These are phyloP conservation scores for Phialophora verrucosa DNA, from an alignment of 2,329 filamentous ascomycete genomes.

Conservation along the genomic window DNA sequence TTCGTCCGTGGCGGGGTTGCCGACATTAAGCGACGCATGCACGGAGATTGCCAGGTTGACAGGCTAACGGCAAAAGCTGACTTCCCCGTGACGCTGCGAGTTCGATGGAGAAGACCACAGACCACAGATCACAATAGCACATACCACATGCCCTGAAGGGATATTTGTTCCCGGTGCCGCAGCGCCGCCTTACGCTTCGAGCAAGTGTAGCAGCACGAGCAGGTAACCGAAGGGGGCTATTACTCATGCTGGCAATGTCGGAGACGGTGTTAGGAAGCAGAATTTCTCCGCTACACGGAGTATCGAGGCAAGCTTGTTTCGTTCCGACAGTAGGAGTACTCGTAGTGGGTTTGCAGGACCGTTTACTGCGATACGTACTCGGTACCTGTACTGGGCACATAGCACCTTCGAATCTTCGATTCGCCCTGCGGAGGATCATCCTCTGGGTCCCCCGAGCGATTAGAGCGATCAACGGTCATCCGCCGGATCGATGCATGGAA, in stretches of 20 bases:
- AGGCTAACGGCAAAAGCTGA: neutral
- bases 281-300: neutral
- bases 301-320: neutral
- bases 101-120: neutral
- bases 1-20: neutral
- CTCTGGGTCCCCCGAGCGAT: neutral
- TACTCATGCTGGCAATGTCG: neutral
- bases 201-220: neutral
- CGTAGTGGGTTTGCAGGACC: neutral
- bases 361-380: too few relatives aligned
- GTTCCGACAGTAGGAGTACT: neutral
- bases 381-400: neutral
- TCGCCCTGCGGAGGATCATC: neutral
- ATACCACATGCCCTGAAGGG: neutral
- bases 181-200: neutral
- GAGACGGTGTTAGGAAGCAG: neutral
- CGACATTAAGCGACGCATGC: neutral
- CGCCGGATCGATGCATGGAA: constrained; percentile 2
- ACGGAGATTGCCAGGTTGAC: constrained; percentile 1
- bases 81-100: neutral
- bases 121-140: neutral
- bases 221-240: neutral
- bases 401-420: neutral
- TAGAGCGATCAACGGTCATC: neutral
- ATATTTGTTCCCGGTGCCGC: neutral